phyloP scores from a whole-genome alignment of 345 rosid genomes.

The Corchorus olitorius region DNA sequence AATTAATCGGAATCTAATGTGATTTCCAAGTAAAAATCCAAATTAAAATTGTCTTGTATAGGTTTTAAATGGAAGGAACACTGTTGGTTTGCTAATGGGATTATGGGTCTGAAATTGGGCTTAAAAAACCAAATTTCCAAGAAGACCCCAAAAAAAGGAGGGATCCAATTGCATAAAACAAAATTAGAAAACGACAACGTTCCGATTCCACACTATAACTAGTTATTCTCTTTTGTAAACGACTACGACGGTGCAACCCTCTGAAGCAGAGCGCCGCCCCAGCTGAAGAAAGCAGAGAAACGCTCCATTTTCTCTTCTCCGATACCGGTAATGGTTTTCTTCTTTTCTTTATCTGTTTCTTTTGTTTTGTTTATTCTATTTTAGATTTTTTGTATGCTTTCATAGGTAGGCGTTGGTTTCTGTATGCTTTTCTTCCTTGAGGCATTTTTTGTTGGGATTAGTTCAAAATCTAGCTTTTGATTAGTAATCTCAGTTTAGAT shows the following conservation, averaged over 20 bases:
- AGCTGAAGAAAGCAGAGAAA: background rate
- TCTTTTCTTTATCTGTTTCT: background rate
- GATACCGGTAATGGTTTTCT: background rate
- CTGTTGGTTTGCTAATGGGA: too few species aligned
- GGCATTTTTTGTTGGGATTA: background rate
- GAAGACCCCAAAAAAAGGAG: background rate
- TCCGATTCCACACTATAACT: background rate
- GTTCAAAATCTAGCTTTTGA: background rate
- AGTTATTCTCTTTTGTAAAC: background rate
- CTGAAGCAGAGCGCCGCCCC: background rate
- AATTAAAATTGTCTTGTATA: too few species aligned
- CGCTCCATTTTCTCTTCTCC: background rate
- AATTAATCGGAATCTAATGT: too few species aligned
- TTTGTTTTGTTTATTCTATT: background rate
- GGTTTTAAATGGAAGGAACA: too few species aligned
- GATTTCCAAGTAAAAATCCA: too few species aligned
- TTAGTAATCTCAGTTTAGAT: background rate
- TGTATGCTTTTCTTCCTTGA: background rate
- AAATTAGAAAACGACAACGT: background rate
- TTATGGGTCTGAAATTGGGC: background rate
- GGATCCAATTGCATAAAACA: background rate
- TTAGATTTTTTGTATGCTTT: background rate
- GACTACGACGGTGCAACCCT: background rate
- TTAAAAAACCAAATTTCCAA: too few species aligned
- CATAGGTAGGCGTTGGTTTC: background rate